Evolutionary conservation across 140 eudicot species (phyloP).

Genomic region (Cichorium intybus): DNA sequence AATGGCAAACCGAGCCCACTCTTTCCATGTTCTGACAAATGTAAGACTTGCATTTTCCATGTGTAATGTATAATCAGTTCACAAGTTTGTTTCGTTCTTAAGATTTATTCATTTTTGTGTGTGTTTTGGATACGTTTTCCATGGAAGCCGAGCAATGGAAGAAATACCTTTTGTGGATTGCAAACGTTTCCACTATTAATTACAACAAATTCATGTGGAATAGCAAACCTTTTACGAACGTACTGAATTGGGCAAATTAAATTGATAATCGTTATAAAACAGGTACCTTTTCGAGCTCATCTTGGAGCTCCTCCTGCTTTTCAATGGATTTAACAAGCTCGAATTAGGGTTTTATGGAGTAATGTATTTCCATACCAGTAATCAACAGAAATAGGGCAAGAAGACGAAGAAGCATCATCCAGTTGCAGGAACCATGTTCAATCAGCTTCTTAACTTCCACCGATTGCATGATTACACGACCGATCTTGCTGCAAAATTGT

Average conservation of each 20-base stretch:
- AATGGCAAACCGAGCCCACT: constrained; percentile 86
- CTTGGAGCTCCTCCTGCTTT: constrained; percentile 79
- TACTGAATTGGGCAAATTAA: constrained; percentile 1
- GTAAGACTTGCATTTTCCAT: constrained; percentile 25
- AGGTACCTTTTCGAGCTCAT: constrained; percentile 77
- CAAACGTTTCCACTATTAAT: not conserved
- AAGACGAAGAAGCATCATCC: too few relatives aligned
- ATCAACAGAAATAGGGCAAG: too few relatives aligned
- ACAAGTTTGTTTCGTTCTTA: not conserved
- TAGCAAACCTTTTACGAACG: not conserved
- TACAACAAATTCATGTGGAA: not conserved
- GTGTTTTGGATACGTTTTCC: constrained; percentile 41
- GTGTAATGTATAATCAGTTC: not conserved
- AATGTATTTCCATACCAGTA: constrained; percentile 6
- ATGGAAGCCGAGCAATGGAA: constrained; percentile 66
- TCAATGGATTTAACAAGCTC: constrained; percentile 69
- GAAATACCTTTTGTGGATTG: constrained; percentile 46
- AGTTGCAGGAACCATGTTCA: too few relatives aligned
- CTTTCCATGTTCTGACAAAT: constrained; percentile 72
- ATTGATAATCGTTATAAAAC: not conserved
- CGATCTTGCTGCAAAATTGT: too few relatives aligned
- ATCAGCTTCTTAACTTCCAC: too few relatives aligned
- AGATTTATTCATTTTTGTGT: not conserved
- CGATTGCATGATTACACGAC: too few relatives aligned
- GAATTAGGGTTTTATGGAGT: constrained; percentile 24